phyloP scores from a whole-genome alignment of 1,139 yeast species.

The Hemisphaericaspora lyxosophila region DNA sequence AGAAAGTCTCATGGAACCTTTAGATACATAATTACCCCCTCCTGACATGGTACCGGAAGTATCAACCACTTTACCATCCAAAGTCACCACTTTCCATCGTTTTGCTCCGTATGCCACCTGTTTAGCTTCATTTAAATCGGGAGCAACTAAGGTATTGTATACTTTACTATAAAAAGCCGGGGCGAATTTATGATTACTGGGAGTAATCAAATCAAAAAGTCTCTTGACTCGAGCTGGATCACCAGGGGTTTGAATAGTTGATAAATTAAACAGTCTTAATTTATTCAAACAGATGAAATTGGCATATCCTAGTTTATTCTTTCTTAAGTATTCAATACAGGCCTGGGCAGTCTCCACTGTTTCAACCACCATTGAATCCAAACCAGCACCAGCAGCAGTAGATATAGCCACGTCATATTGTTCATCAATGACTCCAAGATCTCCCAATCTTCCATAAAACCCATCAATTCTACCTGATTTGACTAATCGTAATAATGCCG shows the following conservation, averaged over 20 bases:
- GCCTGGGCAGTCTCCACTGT: conserved; percentile 90
- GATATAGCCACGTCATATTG: conserved; percentile 90
- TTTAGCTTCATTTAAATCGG: conserved; percentile 76
- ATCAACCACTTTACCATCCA: conserved; percentile 90
- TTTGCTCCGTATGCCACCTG: conserved; percentile 81
- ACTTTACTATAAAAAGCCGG: conserved; percentile 90
- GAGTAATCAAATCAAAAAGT: conserved; percentile 76
- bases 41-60: conserved; percentile 98
- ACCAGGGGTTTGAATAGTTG: conserved; percentile 60
- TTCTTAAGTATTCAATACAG: conserved; percentile 84
- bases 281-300: conserved; percentile 80
- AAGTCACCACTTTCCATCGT: conserved; percentile 85
- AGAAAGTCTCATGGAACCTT: conserved; percentile 62
- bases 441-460: conserved; percentile 88
- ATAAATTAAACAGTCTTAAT: conserved; percentile 60
- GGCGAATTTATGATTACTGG: conserved; percentile 64
- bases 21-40: conserved; percentile 73
- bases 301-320: conserved; percentile 85
- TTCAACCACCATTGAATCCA: conserved; percentile 93
- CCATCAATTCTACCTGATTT: conserved; percentile 85
- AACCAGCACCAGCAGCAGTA: conserved; percentile 89
- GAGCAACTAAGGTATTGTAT: conserved; percentile 84
- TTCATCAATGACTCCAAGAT: conserved; percentile 83
- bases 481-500: conserved; percentile 66
- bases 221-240: conserved; percentile 76